phyloP scores from a whole-genome alignment of 176 grass and related monocot genomes.

The Pontederia paniculata region DNA sequence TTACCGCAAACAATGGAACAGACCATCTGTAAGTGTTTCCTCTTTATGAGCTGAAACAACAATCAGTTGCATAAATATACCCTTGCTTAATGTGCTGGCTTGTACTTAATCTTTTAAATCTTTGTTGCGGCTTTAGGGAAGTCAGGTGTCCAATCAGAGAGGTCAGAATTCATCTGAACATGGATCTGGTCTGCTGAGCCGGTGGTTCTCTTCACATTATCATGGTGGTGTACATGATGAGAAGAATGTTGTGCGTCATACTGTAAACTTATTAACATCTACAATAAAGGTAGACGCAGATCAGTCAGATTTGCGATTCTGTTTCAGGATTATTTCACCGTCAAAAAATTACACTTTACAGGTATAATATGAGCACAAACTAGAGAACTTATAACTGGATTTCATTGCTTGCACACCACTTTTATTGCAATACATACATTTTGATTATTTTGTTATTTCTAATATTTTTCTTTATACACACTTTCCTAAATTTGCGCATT shows the following conservation, averaged over 20 bases:
- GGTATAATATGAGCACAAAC: constrained; percentile 21
- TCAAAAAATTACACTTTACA: constrained; percentile 97
- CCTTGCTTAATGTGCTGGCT: constrained; percentile 5
- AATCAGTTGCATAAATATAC: constrained; percentile 6
- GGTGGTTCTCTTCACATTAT: constrained; percentile 99
- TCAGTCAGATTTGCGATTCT: constrained; percentile 89
- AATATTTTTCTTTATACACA: too few relatives aligned
- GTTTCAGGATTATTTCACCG: constrained; percentile 96
- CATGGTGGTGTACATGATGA: constrained; percentile 92
- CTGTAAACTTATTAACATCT: constrained; percentile 93
- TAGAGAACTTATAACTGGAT: background rate
- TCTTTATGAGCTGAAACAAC: background rate
- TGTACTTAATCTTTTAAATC: background rate
- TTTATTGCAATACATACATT: too few relatives aligned
- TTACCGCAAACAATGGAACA: constrained; percentile 81
- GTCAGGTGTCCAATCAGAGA: constrained; percentile 58
- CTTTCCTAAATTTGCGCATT: background rate
- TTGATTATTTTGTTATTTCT: too few relatives aligned
- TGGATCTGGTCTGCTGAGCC: constrained; percentile 81
- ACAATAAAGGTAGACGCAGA: constrained; percentile 95
- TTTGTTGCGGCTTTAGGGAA: constrained; percentile 40
- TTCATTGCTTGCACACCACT: background rate
- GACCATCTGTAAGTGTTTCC: constrained; percentile 62
- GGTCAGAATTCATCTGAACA: constrained; percentile 54
- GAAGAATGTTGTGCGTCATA: constrained; percentile 93